Conservation (phyloP, 768 basidiomycete genomes). For the Pleurotus eryngii region DNA sequence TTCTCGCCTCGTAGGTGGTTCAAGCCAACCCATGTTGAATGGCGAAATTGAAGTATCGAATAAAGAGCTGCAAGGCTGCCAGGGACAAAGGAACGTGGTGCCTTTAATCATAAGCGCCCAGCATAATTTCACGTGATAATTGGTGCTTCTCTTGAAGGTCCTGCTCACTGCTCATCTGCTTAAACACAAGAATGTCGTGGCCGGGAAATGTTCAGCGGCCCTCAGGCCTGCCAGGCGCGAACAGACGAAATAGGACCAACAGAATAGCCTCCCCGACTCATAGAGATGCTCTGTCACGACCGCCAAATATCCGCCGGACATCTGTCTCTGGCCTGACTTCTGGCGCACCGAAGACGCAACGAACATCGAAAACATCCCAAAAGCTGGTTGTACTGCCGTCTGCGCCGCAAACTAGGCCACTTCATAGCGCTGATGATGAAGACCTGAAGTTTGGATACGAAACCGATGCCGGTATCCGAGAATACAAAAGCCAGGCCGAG, state of each 20-base stretch:
- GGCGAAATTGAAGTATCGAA: too few species aligned
- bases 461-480: slow-evolving; percentile 63
- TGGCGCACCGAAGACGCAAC: slow-evolving; percentile 52
- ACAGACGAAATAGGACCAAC: neutral
- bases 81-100: too few species aligned
- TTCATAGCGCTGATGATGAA: slow-evolving; percentile 41
- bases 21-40: slow-evolving; percentile 52
- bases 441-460: slow-evolving; percentile 60
- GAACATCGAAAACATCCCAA: slow-evolving; percentile 89
- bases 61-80: too few species aligned
- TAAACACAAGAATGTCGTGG: neutral
- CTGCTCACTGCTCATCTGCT: too few species aligned
- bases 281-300: slow-evolving; percentile 3
- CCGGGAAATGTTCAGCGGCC: neutral
- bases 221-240: neutral
- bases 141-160: too few species aligned
- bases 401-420: slow-evolving; percentile 82
- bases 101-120: too few species aligned
- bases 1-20: slow-evolving; percentile 73
- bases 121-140: too few species aligned
- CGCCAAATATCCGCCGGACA: slow-evolving; percentile 24
- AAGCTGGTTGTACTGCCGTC: slow-evolving; percentile 89
- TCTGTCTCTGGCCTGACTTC: slow-evolving; percentile 37
- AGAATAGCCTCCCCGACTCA: neutral
- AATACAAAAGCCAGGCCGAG: slow-evolving; percentile 83